Conservation (phyloP, 1,284 basidiomycete species). For the Leccinum cinnamomeum region DNA sequence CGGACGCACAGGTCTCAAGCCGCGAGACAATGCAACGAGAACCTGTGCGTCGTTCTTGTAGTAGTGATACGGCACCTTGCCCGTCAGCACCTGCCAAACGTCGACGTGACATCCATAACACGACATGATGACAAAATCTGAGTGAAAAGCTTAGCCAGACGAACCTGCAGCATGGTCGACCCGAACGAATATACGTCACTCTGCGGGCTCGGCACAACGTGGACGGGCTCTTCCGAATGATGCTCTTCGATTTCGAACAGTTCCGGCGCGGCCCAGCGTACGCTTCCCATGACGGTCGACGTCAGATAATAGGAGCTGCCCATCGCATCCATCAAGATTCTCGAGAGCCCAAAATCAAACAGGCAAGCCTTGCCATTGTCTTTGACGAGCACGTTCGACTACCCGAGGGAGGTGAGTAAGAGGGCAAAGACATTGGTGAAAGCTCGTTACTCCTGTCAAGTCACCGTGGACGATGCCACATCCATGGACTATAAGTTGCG, state of each 20-base stretch:
- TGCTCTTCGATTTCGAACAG: conserved; percentile 19
- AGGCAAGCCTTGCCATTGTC: conserved; percentile 26
- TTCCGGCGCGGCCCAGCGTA: conserved; percentile 33
- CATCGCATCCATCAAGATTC: conserved; percentile 34
- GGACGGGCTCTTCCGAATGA: neutral
- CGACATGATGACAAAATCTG: neutral
- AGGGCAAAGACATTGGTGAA: neutral
- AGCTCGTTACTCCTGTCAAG: conserved; percentile 24
- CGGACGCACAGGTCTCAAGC: conserved; percentile 19
- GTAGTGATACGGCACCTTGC: conserved; percentile 29
- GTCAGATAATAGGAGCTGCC: conserved; percentile 29
- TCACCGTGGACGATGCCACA: conserved; percentile 30
- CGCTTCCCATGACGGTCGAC: conserved; percentile 29
- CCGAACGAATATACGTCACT: conserved; percentile 32
- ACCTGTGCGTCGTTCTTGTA: conserved; percentile 26
- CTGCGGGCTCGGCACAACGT: conserved; percentile 4
- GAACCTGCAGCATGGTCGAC: conserved; percentile 29
- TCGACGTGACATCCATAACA: neutral
- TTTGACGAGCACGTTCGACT: conserved; percentile 38
- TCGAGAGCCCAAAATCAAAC: conserved; percentile 31
- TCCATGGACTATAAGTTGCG: conserved; percentile 14
- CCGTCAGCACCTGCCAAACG: conserved; percentile 20
- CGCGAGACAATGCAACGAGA: conserved; percentile 23
- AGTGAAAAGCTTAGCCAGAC: neutral
- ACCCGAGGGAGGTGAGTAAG: conserved; percentile 1